Evolutionary conservation across 2,329 filamentous ascomycete genomes (phyloP).

Genomic region (Colletotrichum lini): DNA sequence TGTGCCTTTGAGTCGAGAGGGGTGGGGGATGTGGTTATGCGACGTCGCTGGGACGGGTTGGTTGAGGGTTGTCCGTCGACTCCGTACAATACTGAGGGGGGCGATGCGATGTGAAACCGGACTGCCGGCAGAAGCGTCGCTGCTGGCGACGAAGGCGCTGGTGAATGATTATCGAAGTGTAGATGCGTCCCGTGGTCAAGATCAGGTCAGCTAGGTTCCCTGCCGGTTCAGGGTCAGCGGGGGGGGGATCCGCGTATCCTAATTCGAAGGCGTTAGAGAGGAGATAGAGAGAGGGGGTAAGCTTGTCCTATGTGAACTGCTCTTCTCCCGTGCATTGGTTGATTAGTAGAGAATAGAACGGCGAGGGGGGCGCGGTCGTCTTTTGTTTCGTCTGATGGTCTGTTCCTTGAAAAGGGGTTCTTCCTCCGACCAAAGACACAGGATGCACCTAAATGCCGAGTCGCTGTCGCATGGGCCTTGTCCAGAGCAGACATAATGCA

Average conservation of each 20-base stretch:
- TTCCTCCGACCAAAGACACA: background rate
- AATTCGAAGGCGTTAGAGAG: slow-evolving; percentile 3
- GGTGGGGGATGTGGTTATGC: background rate
- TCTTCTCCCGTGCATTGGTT: background rate
- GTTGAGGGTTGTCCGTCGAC: background rate
- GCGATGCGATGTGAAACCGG: too few relatives aligned
- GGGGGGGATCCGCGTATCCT: slow-evolving; percentile 8
- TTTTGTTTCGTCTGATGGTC: slow-evolving; percentile 40
- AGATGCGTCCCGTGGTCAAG: slow-evolving; percentile 2
- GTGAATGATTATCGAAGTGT: background rate
- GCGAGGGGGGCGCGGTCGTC: slow-evolving; percentile 12
- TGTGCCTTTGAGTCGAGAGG: background rate
- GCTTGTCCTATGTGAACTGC: slow-evolving; percentile 17
- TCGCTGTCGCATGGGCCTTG: slow-evolving; percentile 25
- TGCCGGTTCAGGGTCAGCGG: slow-evolving; percentile 28
- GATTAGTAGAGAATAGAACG: background rate
- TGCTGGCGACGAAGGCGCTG: background rate
- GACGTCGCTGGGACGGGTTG: background rate
- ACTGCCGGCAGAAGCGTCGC: background rate
- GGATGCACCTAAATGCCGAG: slow-evolving; percentile 27
- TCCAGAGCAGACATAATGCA: background rate
- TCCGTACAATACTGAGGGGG: background rate
- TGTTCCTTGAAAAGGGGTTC: slow-evolving; percentile 12
- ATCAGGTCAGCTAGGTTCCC: slow-evolving; percentile 32
- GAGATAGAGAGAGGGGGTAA: background rate